Evolutionary conservation across 1,139 yeast genomes (phyloP).

Genomic region (Suhomyces coccinellae): DNA sequence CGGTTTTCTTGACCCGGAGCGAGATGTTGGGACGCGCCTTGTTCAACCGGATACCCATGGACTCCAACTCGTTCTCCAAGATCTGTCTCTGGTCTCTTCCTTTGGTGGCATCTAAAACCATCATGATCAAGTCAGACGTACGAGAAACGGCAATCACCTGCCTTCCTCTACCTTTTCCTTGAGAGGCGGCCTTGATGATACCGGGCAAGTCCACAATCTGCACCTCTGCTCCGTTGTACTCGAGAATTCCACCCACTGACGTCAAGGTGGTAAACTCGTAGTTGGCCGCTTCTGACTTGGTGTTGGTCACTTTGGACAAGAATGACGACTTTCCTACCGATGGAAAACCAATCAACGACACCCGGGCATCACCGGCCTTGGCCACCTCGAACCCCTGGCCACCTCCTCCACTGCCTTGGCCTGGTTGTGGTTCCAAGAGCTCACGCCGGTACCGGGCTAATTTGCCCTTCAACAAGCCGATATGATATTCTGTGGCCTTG

Average conservation of each 20-base stretch:
- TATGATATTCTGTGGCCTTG: conserved; percentile 96
- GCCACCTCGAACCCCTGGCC: conserved; percentile 96
- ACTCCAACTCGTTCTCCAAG: conserved; percentile 84
- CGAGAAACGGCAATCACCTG: conserved; percentile 96
- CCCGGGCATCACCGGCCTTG: conserved; percentile 95
- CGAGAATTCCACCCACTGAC: conserved; percentile 92
- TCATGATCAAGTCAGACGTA: conserved; percentile 87
- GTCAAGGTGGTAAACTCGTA: conserved; percentile 96
- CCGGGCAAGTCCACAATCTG: conserved; percentile 97
- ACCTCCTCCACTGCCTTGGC: conserved; percentile 64
- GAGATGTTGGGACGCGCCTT: conserved; percentile 79
- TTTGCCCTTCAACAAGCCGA: conserved; percentile 91
- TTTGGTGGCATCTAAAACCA: conserved; percentile 95
- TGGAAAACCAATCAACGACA: conserved; percentile 93
- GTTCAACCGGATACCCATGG: conserved; percentile 90
- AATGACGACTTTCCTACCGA: conserved; percentile 96
- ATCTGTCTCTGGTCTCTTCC: conserved; percentile 85
- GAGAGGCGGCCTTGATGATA: conserved; percentile 94
- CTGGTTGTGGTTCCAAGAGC: conserved; percentile 83
- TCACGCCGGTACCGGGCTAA: conserved; percentile 93
- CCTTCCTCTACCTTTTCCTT: conserved; percentile 96
- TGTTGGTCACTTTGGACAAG: conserved; percentile 81
- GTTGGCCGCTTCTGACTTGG: conserved; percentile 92
- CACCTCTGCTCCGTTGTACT: conserved; percentile 94
- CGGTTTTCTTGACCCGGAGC: conserved; percentile 78